Evolutionary conservation across 345 rosid species (phyloP).

Genomic region (Aquilaria malaccensis): DNA sequence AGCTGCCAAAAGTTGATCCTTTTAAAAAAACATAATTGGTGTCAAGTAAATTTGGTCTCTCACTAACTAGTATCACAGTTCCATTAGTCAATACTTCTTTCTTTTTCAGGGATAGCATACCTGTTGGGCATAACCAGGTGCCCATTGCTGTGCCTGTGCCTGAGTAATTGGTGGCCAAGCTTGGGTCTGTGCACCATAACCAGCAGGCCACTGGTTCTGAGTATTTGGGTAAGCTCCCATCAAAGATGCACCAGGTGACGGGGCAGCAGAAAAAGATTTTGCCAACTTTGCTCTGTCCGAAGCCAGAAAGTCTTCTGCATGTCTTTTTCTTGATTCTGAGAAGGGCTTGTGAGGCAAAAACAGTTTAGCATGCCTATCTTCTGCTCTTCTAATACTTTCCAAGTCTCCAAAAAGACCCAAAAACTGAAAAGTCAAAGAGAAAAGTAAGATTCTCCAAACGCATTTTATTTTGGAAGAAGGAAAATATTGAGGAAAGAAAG

Average conservation of each 20-base stretch:
- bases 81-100: too few species aligned
- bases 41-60: too few species aligned
- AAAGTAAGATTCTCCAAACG: too few species aligned
- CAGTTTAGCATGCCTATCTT: conserved; percentile 72
- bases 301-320: conserved; percentile 68
- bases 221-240: conserved; percentile 70
- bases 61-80: too few species aligned
- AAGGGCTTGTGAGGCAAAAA: conserved; percentile 60
- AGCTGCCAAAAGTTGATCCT: too few species aligned
- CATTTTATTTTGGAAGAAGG: too few species aligned
- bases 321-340: conserved; percentile 69
- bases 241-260: conserved; percentile 51
- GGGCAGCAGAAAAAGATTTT: conserved; percentile 48
- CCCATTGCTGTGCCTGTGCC: conserved; percentile 53
- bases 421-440: conserved; percentile 44
- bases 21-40: too few species aligned
- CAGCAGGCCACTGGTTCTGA: conserved; percentile 78
- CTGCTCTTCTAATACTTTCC: conserved; percentile 58
- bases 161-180: conserved; percentile 75
- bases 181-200: conserved; percentile 77
- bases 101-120: neutral
- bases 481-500: too few species aligned
- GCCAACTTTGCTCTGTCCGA: conserved; percentile 82
- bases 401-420: conserved; percentile 73
- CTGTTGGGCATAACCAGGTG: conserved; percentile 73